A percentile compares a stretch with the other conserved stretches of the same genome.
phyloP scores from a whole-genome alignment of 2,329 filamentous ascomycete genomes.

The Raffaelea deltoideospora region DNA sequence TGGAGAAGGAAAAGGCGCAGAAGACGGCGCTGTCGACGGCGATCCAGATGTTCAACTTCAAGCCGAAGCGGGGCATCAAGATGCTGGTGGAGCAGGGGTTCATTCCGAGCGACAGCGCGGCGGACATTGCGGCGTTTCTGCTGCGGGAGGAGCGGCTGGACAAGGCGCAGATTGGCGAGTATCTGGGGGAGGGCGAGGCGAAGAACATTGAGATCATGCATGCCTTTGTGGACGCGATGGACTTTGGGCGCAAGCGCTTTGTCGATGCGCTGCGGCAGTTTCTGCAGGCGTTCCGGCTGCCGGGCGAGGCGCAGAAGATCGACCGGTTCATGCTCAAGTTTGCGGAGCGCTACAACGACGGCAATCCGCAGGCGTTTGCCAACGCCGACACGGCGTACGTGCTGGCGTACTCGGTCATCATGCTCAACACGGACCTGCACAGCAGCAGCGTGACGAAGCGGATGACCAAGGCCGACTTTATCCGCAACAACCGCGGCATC shows the following conservation, averaged over 20 bases:
- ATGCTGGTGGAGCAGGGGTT: slow-evolving; percentile 71
- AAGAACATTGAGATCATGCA: slow-evolving; percentile 97
- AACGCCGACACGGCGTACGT: slow-evolving; percentile 98
- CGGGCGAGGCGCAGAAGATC: slow-evolving; percentile 95
- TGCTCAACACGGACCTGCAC: slow-evolving; percentile 93
- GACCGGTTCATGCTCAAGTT: slow-evolving; percentile 99
- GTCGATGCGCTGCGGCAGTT: slow-evolving; percentile 86
- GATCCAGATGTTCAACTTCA: slow-evolving; percentile 90
- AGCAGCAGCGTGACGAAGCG: slow-evolving; percentile 68
- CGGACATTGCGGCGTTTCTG: slow-evolving; percentile 75
- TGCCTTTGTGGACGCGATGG: slow-evolving; percentile 89
- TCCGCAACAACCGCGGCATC: slow-evolving; percentile 97
- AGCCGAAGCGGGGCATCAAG: slow-evolving; percentile 88
- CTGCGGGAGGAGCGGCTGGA: slow-evolving; percentile 69
- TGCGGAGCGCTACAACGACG: slow-evolving; percentile 84
- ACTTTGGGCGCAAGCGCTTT: slow-evolving; percentile 81
- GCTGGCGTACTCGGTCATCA: slow-evolving; percentile 86
- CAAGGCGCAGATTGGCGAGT: slow-evolving; percentile 88
- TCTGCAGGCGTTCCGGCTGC: slow-evolving; percentile 83
- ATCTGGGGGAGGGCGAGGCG: slow-evolving; percentile 80
- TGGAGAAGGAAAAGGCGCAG: slow-evolving; percentile 88
- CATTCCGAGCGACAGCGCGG: slow-evolving; percentile 61
- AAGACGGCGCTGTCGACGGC: slow-evolving; percentile 88
- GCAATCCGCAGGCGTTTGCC: slow-evolving; percentile 93
- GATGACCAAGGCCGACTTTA: slow-evolving; percentile 96